Conservation (phyloP, 495 filamentous ascomycete genomes). For the Penicillium mononematosum region DNA sequence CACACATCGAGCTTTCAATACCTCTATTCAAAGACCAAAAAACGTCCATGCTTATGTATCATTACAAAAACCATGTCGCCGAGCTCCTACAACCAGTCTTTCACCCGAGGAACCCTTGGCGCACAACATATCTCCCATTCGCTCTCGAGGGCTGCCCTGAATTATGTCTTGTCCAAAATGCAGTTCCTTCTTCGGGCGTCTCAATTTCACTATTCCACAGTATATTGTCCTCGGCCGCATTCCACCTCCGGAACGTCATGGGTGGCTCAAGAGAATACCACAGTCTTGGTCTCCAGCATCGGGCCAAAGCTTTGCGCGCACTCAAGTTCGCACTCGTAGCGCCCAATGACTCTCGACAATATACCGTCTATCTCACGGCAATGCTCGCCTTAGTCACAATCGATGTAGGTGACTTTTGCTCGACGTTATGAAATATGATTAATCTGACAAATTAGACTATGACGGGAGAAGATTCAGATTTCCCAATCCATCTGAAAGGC, state of each 20-base stretch:
- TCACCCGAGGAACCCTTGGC: constrained; percentile 16
- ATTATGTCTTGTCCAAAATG: neutral
- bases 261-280: constrained; percentile 3
- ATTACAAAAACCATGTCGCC: constrained; percentile 17
- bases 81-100: constrained; percentile 15
- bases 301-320: constrained; percentile 7
- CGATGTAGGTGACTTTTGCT: constrained; percentile 6
- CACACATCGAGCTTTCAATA: neutral
- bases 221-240: constrained; percentile 13
- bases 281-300: constrained; percentile 10
- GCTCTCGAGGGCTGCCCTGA: constrained; percentile 14
- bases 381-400: constrained; percentile 15
- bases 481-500: constrained; percentile 14
- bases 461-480: constrained; percentile 13
- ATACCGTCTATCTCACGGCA: constrained; percentile 8
- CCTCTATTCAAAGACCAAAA: constrained; percentile 8
- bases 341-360: neutral
- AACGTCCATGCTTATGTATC: constrained; percentile 13
- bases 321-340: neutral
- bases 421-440: neutral
- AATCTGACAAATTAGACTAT: constrained; percentile 9
- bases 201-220: constrained; percentile 17
- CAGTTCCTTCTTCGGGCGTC: neutral
- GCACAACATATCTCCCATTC: constrained; percentile 14
- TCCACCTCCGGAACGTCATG: constrained; percentile 13